Conservation (phyloP, 129 eudicot species). For the Centrapalus pauciflorus region DNA sequence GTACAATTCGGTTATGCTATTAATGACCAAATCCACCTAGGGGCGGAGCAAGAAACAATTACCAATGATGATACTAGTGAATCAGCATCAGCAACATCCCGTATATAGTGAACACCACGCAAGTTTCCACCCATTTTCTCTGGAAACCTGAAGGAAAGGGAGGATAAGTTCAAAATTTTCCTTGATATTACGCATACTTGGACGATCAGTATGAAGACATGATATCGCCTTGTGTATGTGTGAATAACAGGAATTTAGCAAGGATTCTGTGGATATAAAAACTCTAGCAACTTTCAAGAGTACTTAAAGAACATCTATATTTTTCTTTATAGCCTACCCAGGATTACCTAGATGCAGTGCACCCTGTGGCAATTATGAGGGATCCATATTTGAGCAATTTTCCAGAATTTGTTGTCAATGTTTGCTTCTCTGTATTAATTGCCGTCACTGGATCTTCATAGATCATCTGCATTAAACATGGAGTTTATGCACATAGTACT, state of each 20-base stretch:
- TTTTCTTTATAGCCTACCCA: background rate
- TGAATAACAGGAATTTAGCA: no score
- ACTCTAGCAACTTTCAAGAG: background rate
- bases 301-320: background rate
- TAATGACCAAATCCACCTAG: slow-evolving; percentile 9
- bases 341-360: slow-evolving; percentile 77
- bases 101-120: slow-evolving; percentile 87
- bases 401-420: slow-evolving; percentile 84
- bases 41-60: slow-evolving; percentile 6
- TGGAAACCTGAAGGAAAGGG: slow-evolving; percentile 62
- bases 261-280: background rate
- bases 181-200: no score
- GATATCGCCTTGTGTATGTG: background rate
- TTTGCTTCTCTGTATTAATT: slow-evolving; percentile 70
- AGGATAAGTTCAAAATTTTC: background rate
- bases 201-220: background rate
- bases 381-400: slow-evolving; percentile 83
- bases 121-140: slow-evolving; percentile 94
- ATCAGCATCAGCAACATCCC: slow-evolving; percentile 95
- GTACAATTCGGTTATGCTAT: background rate
- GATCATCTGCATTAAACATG: slow-evolving; percentile 49
- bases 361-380: slow-evolving; percentile 88
- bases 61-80: slow-evolving; percentile 81
- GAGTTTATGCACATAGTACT: background rate
- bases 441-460: slow-evolving; percentile 82